Conservation (phyloP, 2,329 filamentous ascomycete species). For the Xylogone sp. region DNA sequence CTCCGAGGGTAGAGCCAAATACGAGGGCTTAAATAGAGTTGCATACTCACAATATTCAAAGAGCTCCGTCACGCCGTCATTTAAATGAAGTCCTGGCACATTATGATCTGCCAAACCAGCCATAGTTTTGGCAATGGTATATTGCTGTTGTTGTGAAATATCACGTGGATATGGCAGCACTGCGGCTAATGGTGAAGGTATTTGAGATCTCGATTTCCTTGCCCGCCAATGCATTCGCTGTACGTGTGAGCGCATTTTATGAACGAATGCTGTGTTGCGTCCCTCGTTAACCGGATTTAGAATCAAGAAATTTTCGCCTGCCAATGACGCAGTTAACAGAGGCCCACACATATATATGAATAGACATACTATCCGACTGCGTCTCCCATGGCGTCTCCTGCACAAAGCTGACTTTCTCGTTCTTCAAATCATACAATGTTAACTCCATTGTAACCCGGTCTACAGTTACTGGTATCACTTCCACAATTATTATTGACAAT, state of each 20-base stretch:
- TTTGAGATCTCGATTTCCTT: background rate
- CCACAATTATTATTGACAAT: background rate
- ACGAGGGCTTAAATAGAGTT: background rate
- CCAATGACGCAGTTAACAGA: background rate
- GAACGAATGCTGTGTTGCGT: background rate
- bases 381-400: background rate
- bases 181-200: background rate
- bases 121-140: background rate
- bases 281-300: background rate
- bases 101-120: background rate
- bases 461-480: background rate
- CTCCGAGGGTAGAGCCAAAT: background rate
- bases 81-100: background rate
- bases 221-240: background rate
- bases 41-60: background rate
- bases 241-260: background rate
- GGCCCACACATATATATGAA: background rate
- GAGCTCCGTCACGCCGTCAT: background rate
- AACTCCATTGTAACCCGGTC: background rate
- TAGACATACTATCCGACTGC: background rate
- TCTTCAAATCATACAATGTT: background rate
- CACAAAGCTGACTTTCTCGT: background rate
- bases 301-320: background rate
- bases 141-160: background rate
- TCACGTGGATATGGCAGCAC: background rate